Evolutionary conservation across 768 basidiomycete genomes (phyloP).

Genomic region (Auriculariales sp.): DNA sequence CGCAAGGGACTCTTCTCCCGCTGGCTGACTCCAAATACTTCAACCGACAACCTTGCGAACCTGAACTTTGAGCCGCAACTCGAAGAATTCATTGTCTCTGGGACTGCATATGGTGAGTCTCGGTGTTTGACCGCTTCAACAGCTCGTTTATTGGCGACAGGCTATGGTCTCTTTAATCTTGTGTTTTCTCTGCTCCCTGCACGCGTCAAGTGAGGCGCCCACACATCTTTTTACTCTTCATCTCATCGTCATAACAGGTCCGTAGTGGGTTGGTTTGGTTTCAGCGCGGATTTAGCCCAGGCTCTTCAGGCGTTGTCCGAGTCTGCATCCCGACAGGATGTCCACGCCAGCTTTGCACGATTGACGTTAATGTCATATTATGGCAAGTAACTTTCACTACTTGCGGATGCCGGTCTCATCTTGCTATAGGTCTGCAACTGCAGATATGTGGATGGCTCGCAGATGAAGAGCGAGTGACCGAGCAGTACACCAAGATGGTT

Average conservation of each 20-base stretch:
- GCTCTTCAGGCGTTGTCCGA: constrained; percentile 57
- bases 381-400: constrained; percentile 49
- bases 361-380: constrained; percentile 74
- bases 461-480: constrained; percentile 47
- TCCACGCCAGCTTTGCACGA: constrained; percentile 64
- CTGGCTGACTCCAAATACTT: constrained; percentile 11
- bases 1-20: constrained; percentile 14
- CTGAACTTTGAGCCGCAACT: constrained; percentile 33
- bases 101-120: constrained; percentile 57
- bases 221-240: background rate
- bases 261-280: constrained; percentile 64
- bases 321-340: constrained; percentile 49
- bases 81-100: constrained; percentile 60
- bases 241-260: constrained; percentile 23
- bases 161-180: constrained; percentile 63
- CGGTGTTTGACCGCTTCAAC: background rate
- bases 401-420: background rate
- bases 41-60: constrained; percentile 9
- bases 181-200: constrained; percentile 65
- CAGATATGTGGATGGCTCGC: constrained; percentile 47
- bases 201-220: constrained; percentile 39
- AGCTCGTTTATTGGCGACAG: constrained; percentile 10
- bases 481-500: constrained; percentile 49
- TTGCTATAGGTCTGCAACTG: background rate
- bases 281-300: constrained; percentile 52